Base-by-base conservation (phyloP, 768 basidiomycete genomes). In the Boletus edulis region DNA sequence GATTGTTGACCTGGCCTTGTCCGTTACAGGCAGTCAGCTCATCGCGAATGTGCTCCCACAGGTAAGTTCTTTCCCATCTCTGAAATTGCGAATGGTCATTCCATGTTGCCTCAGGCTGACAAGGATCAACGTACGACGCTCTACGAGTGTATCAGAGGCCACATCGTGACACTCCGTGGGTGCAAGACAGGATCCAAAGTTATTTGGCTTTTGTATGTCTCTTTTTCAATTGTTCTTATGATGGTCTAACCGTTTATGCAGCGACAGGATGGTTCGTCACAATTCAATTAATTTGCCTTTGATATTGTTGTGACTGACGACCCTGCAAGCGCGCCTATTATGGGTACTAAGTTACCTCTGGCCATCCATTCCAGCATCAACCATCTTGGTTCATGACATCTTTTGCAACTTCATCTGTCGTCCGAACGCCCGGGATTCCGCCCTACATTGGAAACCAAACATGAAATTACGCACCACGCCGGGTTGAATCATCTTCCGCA, bases 161-260 rank as follows among this genome's bases (percentile, higher is more conserved):
- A 93, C 64, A 91, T 93, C 59, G 91, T 93, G 45, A 93, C 91
- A 29, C 77, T 94, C n/a, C 82, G 91, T 37, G 91, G 91, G 20
- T 92, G 90, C 67, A 93, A 93, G 77, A 91, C 91, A 2, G 91
- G 91, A 27, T 92, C 91, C 1, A 92, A 91, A 67, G 89, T 93
- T 64, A 93, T 93, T 65, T 94, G 91, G 91, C 78, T 94, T 47
- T 94, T 94, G 80, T 81, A 67, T 46, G 79, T 48, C 5, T 38
- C 34, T 24, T 42, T 42, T 57, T 42, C 14, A 34, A n/a, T 38
- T 17, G 31, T 52, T 20, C 27, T 17, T 18, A 17, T 24, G 29
- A 20, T 34, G 7, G 43, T 48, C 60, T 59, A 49, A 57, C 39
- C 7, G 41, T 49, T n/a, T 10, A n/a, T 20, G 27, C 57, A 83